Evolutionary conservation across 2,329 filamentous ascomycete species (phyloP).

Genomic region (Cladosporium sp.): DNA sequence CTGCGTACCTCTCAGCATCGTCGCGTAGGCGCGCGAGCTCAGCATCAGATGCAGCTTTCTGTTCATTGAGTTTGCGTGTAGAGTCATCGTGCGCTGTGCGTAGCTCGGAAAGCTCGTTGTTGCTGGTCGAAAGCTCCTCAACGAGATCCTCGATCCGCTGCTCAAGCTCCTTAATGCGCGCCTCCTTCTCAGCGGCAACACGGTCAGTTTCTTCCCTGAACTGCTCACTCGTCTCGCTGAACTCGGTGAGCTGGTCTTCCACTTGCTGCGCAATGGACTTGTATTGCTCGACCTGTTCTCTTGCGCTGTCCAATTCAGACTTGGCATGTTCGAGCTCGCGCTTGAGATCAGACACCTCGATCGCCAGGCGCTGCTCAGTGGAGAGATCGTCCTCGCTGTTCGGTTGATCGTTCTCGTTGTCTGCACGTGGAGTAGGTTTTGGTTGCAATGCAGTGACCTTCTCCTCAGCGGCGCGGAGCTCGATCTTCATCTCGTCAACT

Average conservation of each 20-base stretch:
- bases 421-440: conserved; percentile 36
- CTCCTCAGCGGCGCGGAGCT: conserved; percentile 87
- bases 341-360: conserved; percentile 83
- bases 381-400: conserved; percentile 58
- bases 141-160: conserved; percentile 83
- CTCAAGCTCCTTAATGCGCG: conserved; percentile 76
- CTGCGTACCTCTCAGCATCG: conserved; percentile 75
- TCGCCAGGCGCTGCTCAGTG: conserved; percentile 74
- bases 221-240: conserved; percentile 79
- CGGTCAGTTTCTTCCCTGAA: conserved; percentile 84
- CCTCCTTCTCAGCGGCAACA: conserved; percentile 74
- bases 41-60: conserved; percentile 75
- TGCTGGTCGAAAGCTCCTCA: conserved; percentile 76
- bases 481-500: conserved; percentile 84
- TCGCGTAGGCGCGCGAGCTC: conserved; percentile 82
- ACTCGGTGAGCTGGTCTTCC: conserved; percentile 81
- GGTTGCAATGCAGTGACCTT: conserved; percentile 79
- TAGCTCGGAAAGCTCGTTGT: conserved; percentile 76
- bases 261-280: conserved; percentile 82
- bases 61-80: conserved; percentile 71
- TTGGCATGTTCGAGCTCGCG: conserved; percentile 81
- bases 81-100: conserved; percentile 79
- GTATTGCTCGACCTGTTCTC: conserved; percentile 82
- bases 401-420: conserved; percentile 46
- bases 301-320: conserved; percentile 77